Evolutionary conservation across 2,329 filamentous ascomycete genomes (phyloP).

Genomic region (Phaeoacremonium minimum): DNA sequence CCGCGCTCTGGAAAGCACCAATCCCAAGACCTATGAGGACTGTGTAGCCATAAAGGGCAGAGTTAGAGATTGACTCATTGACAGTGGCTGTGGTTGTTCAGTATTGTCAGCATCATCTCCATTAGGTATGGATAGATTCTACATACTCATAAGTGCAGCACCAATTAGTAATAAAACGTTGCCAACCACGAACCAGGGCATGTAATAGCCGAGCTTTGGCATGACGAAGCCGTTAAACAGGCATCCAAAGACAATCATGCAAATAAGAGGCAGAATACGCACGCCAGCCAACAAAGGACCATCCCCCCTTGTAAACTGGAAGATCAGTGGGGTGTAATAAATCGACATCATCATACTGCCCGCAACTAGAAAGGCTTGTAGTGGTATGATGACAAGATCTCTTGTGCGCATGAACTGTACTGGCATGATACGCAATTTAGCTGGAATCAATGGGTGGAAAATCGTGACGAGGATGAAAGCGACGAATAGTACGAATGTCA

Average conservation of each 20-base stretch:
- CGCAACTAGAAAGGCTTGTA: constrained; percentile 11
- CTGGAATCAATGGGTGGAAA: constrained; percentile 30
- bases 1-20: constrained; percentile 7
- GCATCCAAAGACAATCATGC: constrained; percentile 23
- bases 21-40: constrained; percentile 8
- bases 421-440: constrained; percentile 30
- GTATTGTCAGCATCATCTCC: constrained; percentile 1
- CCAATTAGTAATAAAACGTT: constrained; percentile 25
- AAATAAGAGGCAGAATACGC: constrained; percentile 31
- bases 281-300: constrained; percentile 27
- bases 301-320: constrained; percentile 39
- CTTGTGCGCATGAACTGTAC: constrained; percentile 26
- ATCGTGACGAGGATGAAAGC: constrained; percentile 34
- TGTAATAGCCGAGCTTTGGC: constrained; percentile 26
- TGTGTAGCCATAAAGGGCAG: constrained; percentile 9
- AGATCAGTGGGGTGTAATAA: constrained; percentile 46
- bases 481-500: constrained; percentile 33
- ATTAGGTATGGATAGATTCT: background rate
- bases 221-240: constrained; percentile 30
- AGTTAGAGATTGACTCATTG: constrained; percentile 1
- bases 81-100: constrained; percentile 5
- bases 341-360: constrained; percentile 14
- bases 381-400: constrained; percentile 11
- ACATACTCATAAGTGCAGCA: constrained; percentile 24
- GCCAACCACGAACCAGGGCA: constrained; percentile 29